Percentiles rank a stretch among this genome's conserved stretches.
Evolutionary conservation across 148 eudicot genomes (phyloP).

Genomic region (Fallopia convolvulus): DNA sequence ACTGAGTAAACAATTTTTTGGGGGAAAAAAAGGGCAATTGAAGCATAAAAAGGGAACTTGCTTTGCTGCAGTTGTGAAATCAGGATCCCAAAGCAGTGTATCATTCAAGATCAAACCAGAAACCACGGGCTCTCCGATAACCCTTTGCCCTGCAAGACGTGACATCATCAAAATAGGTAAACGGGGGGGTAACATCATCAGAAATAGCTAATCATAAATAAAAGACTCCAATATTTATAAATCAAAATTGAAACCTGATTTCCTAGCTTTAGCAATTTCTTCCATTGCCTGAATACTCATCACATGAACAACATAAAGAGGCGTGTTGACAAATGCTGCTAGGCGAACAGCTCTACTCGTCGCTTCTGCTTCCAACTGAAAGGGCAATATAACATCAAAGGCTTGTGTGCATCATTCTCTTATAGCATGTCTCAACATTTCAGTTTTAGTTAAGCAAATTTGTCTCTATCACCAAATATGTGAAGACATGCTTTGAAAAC

Average conservation of each 20-base stretch:
- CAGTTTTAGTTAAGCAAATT: not conserved
- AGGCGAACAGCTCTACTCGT: conserved; percentile 90
- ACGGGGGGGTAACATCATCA: not conserved
- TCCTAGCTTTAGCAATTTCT: conserved; percentile 87
- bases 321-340: conserved; percentile 85
- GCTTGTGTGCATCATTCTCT: not conserved
- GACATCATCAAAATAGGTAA: too few relatives aligned
- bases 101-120: conserved; percentile 80
- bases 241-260: conserved; percentile 47
- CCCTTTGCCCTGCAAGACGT: conserved; percentile 69
- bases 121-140: conserved; percentile 85
- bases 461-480: not conserved
- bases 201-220: not conserved
- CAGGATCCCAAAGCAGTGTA: conserved; percentile 91
- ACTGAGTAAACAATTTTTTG: not conserved
- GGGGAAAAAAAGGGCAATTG: not conserved
- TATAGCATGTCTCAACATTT: not conserved
- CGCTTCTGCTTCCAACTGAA: conserved; percentile 95
- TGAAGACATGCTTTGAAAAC: not conserved
- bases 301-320: conserved; percentile 90
- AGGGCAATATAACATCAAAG: conserved; percentile 9
- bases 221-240: not conserved
- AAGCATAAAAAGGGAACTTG: conserved; percentile 23
- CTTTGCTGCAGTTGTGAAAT: conserved; percentile 80
- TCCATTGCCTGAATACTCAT: conserved; percentile 99